A percentile compares a stretch with the other conserved stretches of the same genome.
These are phyloP conservation scores for Magnaporthiopsis rhizophila DNA, from an alignment of 2,329 filamentous ascomycete genomes.

Conservation along the genomic window DNA sequence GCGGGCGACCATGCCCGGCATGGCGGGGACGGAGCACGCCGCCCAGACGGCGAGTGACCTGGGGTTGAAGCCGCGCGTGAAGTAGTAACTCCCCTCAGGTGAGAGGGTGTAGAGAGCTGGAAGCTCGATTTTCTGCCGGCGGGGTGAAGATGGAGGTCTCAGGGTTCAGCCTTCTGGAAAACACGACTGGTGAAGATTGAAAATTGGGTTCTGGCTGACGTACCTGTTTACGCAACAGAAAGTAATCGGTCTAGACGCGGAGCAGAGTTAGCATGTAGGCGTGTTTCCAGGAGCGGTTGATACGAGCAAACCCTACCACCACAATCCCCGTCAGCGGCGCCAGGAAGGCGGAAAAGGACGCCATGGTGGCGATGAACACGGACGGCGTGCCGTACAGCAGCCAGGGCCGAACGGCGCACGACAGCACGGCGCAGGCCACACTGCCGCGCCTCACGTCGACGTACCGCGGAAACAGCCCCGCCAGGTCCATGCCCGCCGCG, in stretches of 20 bases:
- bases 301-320: conserved; percentile 13
- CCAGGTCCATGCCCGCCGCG: conserved; percentile 46
- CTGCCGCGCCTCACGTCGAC: conserved; percentile 47
- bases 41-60: conserved; percentile 3
- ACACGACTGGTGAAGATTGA: neutral
- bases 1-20: conserved; percentile 4
- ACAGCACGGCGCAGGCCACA: conserved; percentile 3
- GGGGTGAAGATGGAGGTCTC: neutral
- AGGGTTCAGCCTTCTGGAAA: no score
- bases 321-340: conserved; percentile 30
- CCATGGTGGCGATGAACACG: conserved; percentile 23
- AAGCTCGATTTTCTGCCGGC: conserved; percentile 3
- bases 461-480: conserved; percentile 39
- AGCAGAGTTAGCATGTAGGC: neutral
- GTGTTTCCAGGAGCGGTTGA: neutral
- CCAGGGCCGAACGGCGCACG: conserved; percentile 23
- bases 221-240: conserved; percentile 22
- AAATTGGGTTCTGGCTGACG: conserved; percentile 20
- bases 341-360: conserved; percentile 33
- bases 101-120: conserved; percentile 19
- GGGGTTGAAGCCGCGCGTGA: conserved; percentile 30
- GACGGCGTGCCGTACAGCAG: conserved; percentile 21
- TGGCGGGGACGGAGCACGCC: conserved; percentile 1
- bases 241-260: conserved; percentile 21
- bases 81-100: conserved; percentile 32